These are phyloP conservation scores for Cucumis melo DNA, from an alignment of 306 rosid genomes.

Conservation along the genomic window DNA sequence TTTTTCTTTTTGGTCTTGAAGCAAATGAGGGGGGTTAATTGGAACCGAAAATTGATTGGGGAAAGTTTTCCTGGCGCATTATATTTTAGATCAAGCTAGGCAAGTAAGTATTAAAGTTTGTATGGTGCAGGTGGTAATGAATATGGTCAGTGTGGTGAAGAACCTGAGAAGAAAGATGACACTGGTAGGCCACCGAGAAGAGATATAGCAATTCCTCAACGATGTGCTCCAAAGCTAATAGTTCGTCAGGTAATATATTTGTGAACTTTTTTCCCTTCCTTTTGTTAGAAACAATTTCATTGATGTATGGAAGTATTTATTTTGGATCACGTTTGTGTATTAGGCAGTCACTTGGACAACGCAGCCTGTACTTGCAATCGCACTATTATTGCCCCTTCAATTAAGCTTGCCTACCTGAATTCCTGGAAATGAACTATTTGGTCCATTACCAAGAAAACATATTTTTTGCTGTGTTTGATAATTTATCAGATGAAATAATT, in stretches of 20 bases:
- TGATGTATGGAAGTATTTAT: background rate
- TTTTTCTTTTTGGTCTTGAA: background rate
- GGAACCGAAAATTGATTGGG: background rate
- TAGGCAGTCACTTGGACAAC: background rate
- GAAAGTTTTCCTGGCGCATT: background rate
- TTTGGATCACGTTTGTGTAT: background rate
- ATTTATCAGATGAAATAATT: background rate
- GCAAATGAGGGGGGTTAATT: background rate
- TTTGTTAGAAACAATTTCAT: too few relatives aligned
- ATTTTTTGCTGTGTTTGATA: background rate
- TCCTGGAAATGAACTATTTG: background rate
- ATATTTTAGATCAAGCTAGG: constrained; percentile 4
- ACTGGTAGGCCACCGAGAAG: constrained; percentile 66
- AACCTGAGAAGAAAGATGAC: constrained; percentile 88
- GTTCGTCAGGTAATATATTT: constrained; percentile 52
- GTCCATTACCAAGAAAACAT: background rate
- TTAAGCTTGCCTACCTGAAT: background rate
- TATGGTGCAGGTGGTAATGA: constrained; percentile 80
- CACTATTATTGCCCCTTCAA: background rate
- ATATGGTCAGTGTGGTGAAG: constrained; percentile 98
- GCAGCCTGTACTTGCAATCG: background rate
- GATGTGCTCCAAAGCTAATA: constrained; percentile 82
- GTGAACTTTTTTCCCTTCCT: background rate
- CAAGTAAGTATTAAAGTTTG: background rate
- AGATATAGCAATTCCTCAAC: constrained; percentile 86